Base-by-base conservation (phyloP, 2,329 filamentous ascomycete genomes). In the Corynespora cassiicola region DNA sequence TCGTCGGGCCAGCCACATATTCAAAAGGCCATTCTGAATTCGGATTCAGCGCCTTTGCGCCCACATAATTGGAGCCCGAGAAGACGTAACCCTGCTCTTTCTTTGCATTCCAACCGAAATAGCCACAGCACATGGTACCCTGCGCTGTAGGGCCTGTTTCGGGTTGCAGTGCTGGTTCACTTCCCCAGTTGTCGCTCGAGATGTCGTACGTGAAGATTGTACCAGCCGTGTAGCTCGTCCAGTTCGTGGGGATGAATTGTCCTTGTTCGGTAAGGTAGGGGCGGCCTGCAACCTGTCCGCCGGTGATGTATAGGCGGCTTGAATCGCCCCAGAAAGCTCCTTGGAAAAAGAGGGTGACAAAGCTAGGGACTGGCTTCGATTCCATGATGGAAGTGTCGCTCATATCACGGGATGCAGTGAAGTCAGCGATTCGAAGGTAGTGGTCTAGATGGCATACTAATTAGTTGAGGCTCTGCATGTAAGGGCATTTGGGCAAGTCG, bases 351-450 rank as follows among this genome's bases (percentile, higher is more conserved):
- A 49, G 28, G 5, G 42, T 42, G 6, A 40, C 35, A 19, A 36
- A 36, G 6, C 27, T 28, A 3, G 42, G 45, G 5, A 49, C 42
- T 12, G 45, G 34, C 16, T 39, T 32, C 3, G 33, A 28, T 8
- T 19, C 31, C 6, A 50, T 10, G 15, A 48, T 38, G 5, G 31
- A 33, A 4, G 28, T 18, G 18, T 50, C 42, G 35, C 12, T 37
- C 4, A 50, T 25, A 23, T 50, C 24, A n/a, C 27, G 33, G 9
- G 38, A 18, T 4, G 21, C 16, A 10, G 46, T 46, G 35, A 50
- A 46, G 30, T 50, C 38, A 27, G 28, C 34, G 19, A 50, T 46
- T 23, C 46, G 46, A 8, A 50, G 38, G 31, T 42, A 50, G 27
- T 43, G 42, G 24, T 50, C 46, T 50, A 16, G 7, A 26, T 9